Percentiles rank a stretch among this genome's conserved stretches.
Conservation (phyloP, 345 rosid species). For the Limnanthes douglasii region DNA sequence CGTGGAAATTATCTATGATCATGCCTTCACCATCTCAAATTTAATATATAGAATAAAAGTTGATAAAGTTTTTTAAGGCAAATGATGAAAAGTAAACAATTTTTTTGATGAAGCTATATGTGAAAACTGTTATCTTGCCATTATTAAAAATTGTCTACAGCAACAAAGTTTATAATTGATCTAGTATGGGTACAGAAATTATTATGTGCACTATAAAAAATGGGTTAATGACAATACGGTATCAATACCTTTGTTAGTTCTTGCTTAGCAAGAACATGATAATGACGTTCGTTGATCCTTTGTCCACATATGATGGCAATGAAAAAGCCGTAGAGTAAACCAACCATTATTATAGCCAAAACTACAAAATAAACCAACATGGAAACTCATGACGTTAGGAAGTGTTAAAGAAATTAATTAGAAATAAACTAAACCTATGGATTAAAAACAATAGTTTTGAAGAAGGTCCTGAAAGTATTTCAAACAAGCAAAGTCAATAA, state of each 20-base stretch:
- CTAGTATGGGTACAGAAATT: not conserved
- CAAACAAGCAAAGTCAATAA: too few species aligned
- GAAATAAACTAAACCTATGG: too few species aligned
- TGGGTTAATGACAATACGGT: not conserved
- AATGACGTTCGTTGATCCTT: slow-evolving; percentile 90
- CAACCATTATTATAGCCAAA: slow-evolving; percentile 91
- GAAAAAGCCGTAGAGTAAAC: slow-evolving; percentile 92
- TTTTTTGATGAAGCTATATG: not conserved
- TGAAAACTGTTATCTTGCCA: not conserved
- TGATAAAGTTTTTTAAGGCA: too few species aligned
- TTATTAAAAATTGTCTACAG: not conserved
- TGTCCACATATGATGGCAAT: slow-evolving; percentile 99
- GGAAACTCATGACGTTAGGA: slow-evolving; percentile 2
- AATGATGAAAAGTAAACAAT: too few species aligned
- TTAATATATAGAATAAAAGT: too few species aligned
- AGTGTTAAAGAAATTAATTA: too few species aligned
- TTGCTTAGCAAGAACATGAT: slow-evolving; percentile 96
- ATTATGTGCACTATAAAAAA: not conserved
- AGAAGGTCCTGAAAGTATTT: too few species aligned
- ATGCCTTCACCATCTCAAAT: not conserved
- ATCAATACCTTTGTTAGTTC: slow-evolving; percentile 84
- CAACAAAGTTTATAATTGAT: not conserved
- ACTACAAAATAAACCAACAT: slow-evolving; percentile 26
- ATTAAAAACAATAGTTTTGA: too few species aligned
- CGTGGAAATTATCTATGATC: not conserved